Evolutionary conservation across 306 rosid genomes (phyloP), one percentile per base, ranked within the genome.

Genomic region (Alnus rubra): DNA sequence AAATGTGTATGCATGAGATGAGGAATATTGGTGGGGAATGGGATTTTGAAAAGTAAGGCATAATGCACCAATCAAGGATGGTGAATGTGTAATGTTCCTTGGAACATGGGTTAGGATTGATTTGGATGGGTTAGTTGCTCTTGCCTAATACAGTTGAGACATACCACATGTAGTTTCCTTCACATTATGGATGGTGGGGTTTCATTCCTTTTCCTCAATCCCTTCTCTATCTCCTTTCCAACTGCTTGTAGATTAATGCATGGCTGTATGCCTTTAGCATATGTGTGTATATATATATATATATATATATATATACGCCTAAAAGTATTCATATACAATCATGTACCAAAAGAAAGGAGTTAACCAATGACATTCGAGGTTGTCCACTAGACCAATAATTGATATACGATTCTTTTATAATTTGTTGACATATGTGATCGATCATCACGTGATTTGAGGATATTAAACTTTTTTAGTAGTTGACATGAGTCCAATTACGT

Each of bases 91-190:
- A 37, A 81, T 70, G 86, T 83, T 75, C 62, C 72, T 30, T 74
- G 79, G 79, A 80, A 81, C 35, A 71, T 74, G 74, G 82, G 54
- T 74, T 74, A 67, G 56, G 74, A 71, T 80, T 80, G 85, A 76
- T 84, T 77, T 83, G 42, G 81, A 84, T 80, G 49, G 76, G 84
- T 84, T 71, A 44, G 84, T 82, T 78, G 84, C 77, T 69, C 51
- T 37, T 85, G 87, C 89, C 71, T 78, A 28, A 35, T 76, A 55
- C 75, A 78, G 73, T 80, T 78, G 72, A 70, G 56, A 78, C 87
- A 84, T 16, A 55, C 56, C 85, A 84, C 90, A 85, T 86, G 89
- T 72, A 76, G 69, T 49, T 79, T 62, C 62, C 56, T 74, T 81
- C 64, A 31, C 63, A 72, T 69, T 69, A 33, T 39, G 52, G 15